phyloP scores from a whole-genome alignment of 768 basidiomycete genomes.

The Russula emetica region DNA sequence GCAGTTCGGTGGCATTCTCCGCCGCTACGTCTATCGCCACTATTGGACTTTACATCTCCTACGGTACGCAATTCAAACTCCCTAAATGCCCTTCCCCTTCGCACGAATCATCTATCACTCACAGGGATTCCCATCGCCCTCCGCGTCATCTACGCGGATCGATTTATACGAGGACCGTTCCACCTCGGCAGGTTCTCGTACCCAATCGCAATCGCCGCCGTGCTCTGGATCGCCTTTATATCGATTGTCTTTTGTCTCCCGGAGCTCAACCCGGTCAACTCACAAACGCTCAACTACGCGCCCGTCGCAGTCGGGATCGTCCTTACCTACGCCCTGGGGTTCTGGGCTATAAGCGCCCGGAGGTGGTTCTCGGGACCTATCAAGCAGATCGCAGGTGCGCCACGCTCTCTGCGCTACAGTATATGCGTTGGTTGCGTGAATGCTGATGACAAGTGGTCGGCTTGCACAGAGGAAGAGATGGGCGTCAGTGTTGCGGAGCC shows the following conservation, averaged over 20 bases:
- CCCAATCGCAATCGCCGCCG: conserved; percentile 52
- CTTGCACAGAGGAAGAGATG: conserved; percentile 43
- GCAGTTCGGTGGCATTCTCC: conserved; percentile 64
- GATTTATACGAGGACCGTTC: conserved; percentile 67
- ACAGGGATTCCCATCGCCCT: conserved; percentile 65
- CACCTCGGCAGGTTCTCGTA: conserved; percentile 62
- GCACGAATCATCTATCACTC: not conserved
- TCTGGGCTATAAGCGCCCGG: conserved; percentile 67
- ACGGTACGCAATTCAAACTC: conserved; percentile 41
- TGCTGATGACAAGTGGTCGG: not conserved
- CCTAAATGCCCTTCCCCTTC: not conserved
- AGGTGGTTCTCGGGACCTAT: conserved; percentile 72
- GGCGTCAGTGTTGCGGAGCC: conserved; percentile 48
- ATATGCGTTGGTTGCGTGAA: not conserved
- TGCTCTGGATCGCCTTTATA: conserved; percentile 70
- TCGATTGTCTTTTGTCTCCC: conserved; percentile 71
- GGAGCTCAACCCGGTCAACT: conserved; percentile 62
- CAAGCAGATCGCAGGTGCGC: conserved; percentile 46
- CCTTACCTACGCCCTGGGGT: conserved; percentile 55
- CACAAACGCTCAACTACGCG: conserved; percentile 70
- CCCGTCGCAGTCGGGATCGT: conserved; percentile 76
- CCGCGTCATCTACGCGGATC: conserved; percentile 54
- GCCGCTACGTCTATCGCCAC: conserved; percentile 59
- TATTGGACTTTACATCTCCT: conserved; percentile 73
- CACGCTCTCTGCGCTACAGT: too few species aligned